A percentile compares a stretch with the other conserved stretches of the same genome.
phyloP scores from a whole-genome alignment of 345 rosid species.

The Linum tenue region DNA sequence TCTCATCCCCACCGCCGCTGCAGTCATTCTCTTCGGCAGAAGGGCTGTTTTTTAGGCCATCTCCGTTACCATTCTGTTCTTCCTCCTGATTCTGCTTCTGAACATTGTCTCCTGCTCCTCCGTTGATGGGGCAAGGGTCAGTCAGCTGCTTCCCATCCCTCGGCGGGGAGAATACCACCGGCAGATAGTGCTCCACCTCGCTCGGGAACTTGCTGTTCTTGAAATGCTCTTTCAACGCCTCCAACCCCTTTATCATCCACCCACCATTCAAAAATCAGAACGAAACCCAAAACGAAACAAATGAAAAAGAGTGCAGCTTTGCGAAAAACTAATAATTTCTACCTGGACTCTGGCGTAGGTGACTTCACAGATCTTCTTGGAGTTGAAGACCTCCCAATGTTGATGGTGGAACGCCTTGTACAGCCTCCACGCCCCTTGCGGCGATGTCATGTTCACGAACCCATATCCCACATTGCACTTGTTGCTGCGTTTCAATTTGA shows the following conservation, averaged over 20 bases:
- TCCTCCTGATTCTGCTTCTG: neutral
- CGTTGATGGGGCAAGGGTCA: neutral
- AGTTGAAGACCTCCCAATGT: conserved; percentile 68
- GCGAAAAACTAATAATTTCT: neutral
- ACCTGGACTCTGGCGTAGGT: conserved; percentile 93
- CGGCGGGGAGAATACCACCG: conserved; percentile 79
- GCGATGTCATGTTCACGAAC: conserved; percentile 93
- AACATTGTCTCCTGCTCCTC: neutral
- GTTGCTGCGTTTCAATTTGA: conserved; percentile 40
- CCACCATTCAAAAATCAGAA: neutral
- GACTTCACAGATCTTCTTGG: conserved; percentile 79
- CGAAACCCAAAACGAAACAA: neutral
- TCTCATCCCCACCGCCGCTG: neutral
- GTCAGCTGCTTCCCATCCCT: conserved; percentile 44
- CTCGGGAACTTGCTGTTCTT: conserved; percentile 72
- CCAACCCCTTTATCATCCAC: conserved; percentile 48
- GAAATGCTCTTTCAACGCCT: conserved; percentile 73
- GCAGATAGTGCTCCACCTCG: conserved; percentile 56
- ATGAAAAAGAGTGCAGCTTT: neutral
- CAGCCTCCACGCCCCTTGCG: conserved; percentile 62
- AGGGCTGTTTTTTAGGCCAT: neutral
- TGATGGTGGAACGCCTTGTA: conserved; percentile 75
- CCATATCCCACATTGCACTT: conserved; percentile 96
- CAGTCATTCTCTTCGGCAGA: neutral
- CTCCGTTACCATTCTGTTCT: neutral